Conservation (phyloP, 139 green algal genomes). For the Coelastrella sp. region DNA sequence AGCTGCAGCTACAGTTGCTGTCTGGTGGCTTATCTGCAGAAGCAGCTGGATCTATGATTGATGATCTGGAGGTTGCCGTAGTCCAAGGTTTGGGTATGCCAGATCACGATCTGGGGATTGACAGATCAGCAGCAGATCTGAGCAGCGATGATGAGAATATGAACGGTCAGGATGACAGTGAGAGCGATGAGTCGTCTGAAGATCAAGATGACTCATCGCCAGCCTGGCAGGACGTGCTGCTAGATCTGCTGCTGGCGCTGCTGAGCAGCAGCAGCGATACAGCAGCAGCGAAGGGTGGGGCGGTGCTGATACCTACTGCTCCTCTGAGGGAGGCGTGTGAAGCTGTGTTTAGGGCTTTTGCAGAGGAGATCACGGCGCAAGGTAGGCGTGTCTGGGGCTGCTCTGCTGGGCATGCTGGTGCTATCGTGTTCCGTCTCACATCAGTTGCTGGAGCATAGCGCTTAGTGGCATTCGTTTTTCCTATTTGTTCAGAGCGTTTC, state of each 20-base stretch:
- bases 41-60: constrained; percentile 28
- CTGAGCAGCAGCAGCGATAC: constrained; percentile 57
- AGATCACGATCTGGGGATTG: constrained; percentile 3
- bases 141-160: constrained; percentile 42
- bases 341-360: constrained; percentile 67
- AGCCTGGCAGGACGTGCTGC: constrained; percentile 81
- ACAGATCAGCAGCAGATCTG: constrained; percentile 1
- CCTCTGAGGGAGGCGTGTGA: constrained; percentile 82
- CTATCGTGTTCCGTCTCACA: no score
- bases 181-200: constrained; percentile 28
- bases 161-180: constrained; percentile 3
- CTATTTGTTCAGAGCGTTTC: no score
- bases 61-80: constrained; percentile 33
- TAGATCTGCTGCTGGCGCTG: constrained; percentile 84
- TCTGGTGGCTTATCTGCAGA: constrained; percentile 59
- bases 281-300: neutral
- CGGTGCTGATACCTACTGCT: constrained; percentile 64
- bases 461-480: neutral
- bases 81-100: constrained; percentile 2
- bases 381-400: neutral
- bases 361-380: constrained; percentile 57
- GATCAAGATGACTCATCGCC: constrained; percentile 23
- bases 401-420: neutral
- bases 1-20: constrained; percentile 78
- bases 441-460: neutral